A percentile compares a stretch with the other conserved stretches of the same genome.
Evolutionary conservation across 2,329 filamentous ascomycete species (phyloP).

Genomic region (Botrytis cinerea): DNA sequence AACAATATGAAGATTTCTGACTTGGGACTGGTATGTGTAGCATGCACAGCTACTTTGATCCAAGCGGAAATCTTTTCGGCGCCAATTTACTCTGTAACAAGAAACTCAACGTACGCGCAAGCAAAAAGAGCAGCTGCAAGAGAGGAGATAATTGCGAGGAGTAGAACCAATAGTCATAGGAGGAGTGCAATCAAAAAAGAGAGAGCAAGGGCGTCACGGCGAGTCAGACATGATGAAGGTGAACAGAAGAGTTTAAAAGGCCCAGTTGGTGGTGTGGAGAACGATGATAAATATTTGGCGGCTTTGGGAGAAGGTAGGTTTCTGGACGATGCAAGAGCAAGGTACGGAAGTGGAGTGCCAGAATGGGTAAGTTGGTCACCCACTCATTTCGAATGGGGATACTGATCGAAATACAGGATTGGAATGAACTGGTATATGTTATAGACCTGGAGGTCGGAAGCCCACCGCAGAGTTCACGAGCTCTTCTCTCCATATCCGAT

Average conservation of each 20-base stretch:
- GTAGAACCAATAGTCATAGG: slow-evolving; percentile 18
- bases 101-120: slow-evolving; percentile 17
- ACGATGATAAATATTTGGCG: background rate
- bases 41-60: slow-evolving; percentile 4
- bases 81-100: slow-evolving; percentile 17
- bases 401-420: slow-evolving; percentile 19
- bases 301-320: background rate
- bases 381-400: background rate
- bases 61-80: slow-evolving; percentile 17
- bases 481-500: slow-evolving; percentile 19
- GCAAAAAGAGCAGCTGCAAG: background rate
- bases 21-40: slow-evolving; percentile 12
- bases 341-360: background rate
- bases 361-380: slow-evolving; percentile 6
- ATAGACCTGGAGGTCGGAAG: slow-evolving; percentile 25
- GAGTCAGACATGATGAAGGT: background rate
- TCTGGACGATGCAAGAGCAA: slow-evolving; percentile 6
- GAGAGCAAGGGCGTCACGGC: background rate
- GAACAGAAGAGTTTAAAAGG: background rate
- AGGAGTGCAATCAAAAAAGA: background rate
- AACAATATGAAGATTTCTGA: slow-evolving; percentile 12
- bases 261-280: slow-evolving; percentile 18
- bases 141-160: slow-evolving; percentile 14
- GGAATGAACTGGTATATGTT: slow-evolving; percentile 23
- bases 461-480: slow-evolving; percentile 22